Evolutionary conservation across 495 filamentous ascomycete genomes (phyloP).

Genomic region (Penicillium diatomitis): DNA sequence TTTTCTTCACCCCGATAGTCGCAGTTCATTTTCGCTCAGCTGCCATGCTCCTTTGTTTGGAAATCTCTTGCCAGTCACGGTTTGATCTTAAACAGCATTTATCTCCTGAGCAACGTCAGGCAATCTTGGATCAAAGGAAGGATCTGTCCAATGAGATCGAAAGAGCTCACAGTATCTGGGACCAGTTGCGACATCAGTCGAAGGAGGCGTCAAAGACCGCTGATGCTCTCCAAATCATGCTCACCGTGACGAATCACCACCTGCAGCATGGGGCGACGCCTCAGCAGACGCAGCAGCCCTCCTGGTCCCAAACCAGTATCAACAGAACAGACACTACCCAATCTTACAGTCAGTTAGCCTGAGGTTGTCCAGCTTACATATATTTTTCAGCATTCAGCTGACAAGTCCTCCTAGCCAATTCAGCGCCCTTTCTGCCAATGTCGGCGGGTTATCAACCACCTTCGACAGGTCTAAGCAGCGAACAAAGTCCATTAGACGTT

Average conservation of each 20-base stretch:
- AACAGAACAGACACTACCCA: neutral
- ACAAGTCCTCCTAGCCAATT: neutral
- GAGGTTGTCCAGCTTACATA: neutral
- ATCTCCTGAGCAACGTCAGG: neutral
- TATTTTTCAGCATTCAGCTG: neutral
- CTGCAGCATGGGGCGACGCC: slow-evolving; percentile 5
- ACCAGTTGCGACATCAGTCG: slow-evolving; percentile 7
- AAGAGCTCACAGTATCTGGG: slow-evolving; percentile 10
- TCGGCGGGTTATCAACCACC: neutral
- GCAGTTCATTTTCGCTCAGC: slow-evolving; percentile 10
- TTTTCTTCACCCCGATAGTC: slow-evolving; percentile 14
- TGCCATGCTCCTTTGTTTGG: slow-evolving; percentile 14
- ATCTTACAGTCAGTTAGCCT: neutral
- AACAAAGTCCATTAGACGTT: slow-evolving; percentile 4
- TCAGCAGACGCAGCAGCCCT: neutral
- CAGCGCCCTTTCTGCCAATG: neutral
- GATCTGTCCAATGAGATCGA: slow-evolving; percentile 6
- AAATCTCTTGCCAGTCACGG: slow-evolving; percentile 14
- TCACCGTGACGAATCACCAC: slow-evolving; percentile 9
- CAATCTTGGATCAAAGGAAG: slow-evolving; percentile 1
- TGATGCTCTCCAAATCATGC: slow-evolving; percentile 11
- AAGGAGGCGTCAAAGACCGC: slow-evolving; percentile 13
- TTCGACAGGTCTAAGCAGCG: neutral
- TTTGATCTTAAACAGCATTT: slow-evolving; percentile 12
- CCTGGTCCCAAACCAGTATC: neutral